A percentile compares a stretch with the other conserved stretches of the same genome.
Evolutionary conservation across 1,284 basidiomycete species (phyloP).

Genomic region (Apiotrichum gamsii): DNA sequence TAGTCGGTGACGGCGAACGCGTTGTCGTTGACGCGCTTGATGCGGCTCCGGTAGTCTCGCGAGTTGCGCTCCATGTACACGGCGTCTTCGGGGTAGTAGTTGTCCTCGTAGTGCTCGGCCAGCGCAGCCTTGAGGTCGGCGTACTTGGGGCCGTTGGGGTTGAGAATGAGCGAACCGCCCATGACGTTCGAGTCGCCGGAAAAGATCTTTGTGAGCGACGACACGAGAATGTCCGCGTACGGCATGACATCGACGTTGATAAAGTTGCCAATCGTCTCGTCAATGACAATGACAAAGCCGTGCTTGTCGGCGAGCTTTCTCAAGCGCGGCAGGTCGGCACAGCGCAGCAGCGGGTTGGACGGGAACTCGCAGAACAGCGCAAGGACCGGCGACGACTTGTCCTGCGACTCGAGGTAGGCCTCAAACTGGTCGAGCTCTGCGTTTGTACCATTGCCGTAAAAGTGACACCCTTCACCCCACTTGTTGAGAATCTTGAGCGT

Average conservation of each 20-base stretch:
- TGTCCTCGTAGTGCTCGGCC: slow-evolving; percentile 68
- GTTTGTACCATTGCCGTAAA: slow-evolving; percentile 76
- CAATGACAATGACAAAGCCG: slow-evolving; percentile 81
- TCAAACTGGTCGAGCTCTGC: slow-evolving; percentile 71
- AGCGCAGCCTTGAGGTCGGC: slow-evolving; percentile 58
- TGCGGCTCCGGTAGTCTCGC: slow-evolving; percentile 76
- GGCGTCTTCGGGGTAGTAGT: slow-evolving; percentile 85
- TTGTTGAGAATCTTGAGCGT: slow-evolving; percentile 95
- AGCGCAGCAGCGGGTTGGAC: slow-evolving; percentile 85
- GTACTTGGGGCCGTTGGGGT: slow-evolving; percentile 70
- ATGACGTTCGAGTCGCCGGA: slow-evolving; percentile 94
- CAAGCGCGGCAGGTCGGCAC: slow-evolving; percentile 71
- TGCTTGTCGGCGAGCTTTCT: slow-evolving; percentile 79
- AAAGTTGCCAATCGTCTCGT: slow-evolving; percentile 96
- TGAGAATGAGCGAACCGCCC: slow-evolving; percentile 89
- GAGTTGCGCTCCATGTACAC: slow-evolving; percentile 98
- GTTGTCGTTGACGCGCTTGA: slow-evolving; percentile 74
- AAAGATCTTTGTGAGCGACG: slow-evolving; percentile 91
- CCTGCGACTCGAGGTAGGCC: slow-evolving; percentile 52
- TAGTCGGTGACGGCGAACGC: slow-evolving; percentile 74
- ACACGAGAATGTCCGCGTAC: slow-evolving; percentile 87
- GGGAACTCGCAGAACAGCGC: slow-evolving; percentile 73
- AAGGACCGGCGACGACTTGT: slow-evolving; percentile 42
- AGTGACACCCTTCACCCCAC: slow-evolving; percentile 92
- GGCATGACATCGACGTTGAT: slow-evolving; percentile 89